Conservation (phyloP, 371 early-diverging fungal genomes). For the Syncephalis plumigaleata region DNA sequence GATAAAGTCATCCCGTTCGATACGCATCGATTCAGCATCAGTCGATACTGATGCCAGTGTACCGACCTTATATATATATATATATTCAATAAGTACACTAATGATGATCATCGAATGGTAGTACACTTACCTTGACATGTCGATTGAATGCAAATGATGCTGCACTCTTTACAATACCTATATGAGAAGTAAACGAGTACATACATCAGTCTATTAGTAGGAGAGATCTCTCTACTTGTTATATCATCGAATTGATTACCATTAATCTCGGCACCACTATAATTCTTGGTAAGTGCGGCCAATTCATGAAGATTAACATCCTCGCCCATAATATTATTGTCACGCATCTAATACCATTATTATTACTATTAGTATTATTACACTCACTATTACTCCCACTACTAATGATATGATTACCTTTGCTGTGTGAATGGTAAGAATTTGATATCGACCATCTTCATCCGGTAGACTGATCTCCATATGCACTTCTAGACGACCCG, state of each 20-base stretch:
- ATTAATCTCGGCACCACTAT: slow-evolving; percentile 97
- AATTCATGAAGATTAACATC: slow-evolving; percentile 86
- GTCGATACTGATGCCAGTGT: slow-evolving; percentile 56
- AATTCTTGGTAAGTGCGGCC: slow-evolving; percentile 93
- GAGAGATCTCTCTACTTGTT: too few species aligned
- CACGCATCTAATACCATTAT: slow-evolving; percentile 45
- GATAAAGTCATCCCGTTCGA: slow-evolving; percentile 86
- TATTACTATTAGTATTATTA: too few species aligned
- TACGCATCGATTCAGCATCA: slow-evolving; percentile 78
- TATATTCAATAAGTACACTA: not conserved
- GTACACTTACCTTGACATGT: slow-evolving; percentile 59
- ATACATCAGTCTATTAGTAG: too few species aligned
- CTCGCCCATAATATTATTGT: slow-evolving; percentile 66
- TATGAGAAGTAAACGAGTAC: too few species aligned
- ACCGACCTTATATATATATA: slow-evolving; percentile 25
- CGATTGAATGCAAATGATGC: slow-evolving; percentile 98
- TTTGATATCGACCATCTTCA: slow-evolving; percentile 79
- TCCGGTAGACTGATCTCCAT: slow-evolving; percentile 94
- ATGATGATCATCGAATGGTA: too few species aligned
- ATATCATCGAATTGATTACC: too few species aligned
- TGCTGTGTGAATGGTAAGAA: slow-evolving; percentile 85
- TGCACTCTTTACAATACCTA: slow-evolving; percentile 95
- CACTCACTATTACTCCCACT: too few species aligned
- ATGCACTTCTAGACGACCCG: slow-evolving; percentile 92
- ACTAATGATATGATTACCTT: too few species aligned